Percentiles rank a stretch among this genome's conserved stretches.
phyloP scores from a whole-genome alignment of 192 early-diverging fungal species.

The Umbelopsis ramanniana region DNA sequence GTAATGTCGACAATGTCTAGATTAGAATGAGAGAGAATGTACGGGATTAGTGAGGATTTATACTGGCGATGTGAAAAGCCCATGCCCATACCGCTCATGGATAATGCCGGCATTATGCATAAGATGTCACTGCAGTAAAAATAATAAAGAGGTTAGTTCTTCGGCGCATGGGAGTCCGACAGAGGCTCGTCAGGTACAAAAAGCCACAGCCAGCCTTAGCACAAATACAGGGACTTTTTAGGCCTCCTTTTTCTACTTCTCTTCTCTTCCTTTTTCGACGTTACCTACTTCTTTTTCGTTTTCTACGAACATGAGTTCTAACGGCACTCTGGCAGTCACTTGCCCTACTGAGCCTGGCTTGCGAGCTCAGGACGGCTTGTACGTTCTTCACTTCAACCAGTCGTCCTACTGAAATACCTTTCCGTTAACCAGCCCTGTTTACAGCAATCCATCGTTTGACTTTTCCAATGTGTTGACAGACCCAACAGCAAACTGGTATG shows the following conservation, averaged over 20 bases:
- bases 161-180: background rate
- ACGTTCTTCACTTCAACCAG: background rate
- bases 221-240: constrained; percentile 15
- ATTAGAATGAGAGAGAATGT: background rate
- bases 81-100: background rate
- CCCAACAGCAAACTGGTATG: constrained; percentile 5
- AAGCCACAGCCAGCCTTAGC: background rate
- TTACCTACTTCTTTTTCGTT: background rate
- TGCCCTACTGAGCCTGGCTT: constrained; percentile 26
- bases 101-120: constrained; percentile 1
- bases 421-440: background rate
- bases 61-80: background rate
- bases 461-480: constrained; percentile 22
- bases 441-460: constrained; percentile 19
- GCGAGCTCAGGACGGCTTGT: constrained; percentile 27
- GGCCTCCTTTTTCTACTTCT: background rate
- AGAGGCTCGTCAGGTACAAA: background rate
- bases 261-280: constrained; percentile 11
- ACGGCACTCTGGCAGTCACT: background rate
- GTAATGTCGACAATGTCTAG: constrained; percentile 6
- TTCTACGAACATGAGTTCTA: constrained; percentile 16
- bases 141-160: background rate
- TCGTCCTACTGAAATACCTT: background rate
- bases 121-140: background rate
- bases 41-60: background rate